A percentile compares a stretch with the other conserved stretches of the same genome.
Conservation (phyloP, 2,329 filamentous ascomycete genomes). For the Talaromyces sp. region DNA sequence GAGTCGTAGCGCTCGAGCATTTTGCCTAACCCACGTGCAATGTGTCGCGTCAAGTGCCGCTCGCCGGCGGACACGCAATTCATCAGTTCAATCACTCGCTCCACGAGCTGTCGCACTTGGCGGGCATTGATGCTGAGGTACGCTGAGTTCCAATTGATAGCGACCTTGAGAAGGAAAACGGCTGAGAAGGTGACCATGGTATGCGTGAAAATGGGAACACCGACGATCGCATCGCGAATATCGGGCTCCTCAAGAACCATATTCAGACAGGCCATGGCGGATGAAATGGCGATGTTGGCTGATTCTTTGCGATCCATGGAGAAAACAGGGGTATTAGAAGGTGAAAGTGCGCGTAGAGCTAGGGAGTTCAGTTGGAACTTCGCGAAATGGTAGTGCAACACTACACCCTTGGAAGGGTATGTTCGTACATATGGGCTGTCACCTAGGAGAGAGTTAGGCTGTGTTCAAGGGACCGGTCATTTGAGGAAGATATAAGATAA, state of each 20-base stretch:
- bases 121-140: slow-evolving; percentile 44
- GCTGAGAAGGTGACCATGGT: slow-evolving; percentile 52
- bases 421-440: slow-evolving; percentile 52
- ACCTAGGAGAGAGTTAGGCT: slow-evolving; percentile 24
- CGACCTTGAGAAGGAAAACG: slow-evolving; percentile 50
- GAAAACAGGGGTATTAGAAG: slow-evolving; percentile 45
- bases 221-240: slow-evolving; percentile 52
- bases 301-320: slow-evolving; percentile 50
- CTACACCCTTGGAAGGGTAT: slow-evolving; percentile 54
- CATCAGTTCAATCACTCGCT: slow-evolving; percentile 44
- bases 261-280: slow-evolving; percentile 50
- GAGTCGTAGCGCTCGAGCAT: slow-evolving; percentile 47
- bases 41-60: slow-evolving; percentile 45
- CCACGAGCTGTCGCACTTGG: slow-evolving; percentile 42
- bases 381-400: slow-evolving; percentile 57
- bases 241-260: slow-evolving; percentile 52
- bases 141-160: slow-evolving; percentile 47
- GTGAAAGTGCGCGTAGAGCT: slow-evolving; percentile 44
- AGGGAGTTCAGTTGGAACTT: slow-evolving; percentile 56
- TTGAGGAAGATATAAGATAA: background rate
- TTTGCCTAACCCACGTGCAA: slow-evolving; percentile 45
- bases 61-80: slow-evolving; percentile 47
- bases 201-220: slow-evolving; percentile 51
- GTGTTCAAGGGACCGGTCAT: background rate
- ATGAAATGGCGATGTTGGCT: slow-evolving; percentile 52